phyloP scores from a whole-genome alignment of 192 early-diverging fungal genomes.

The Backusella luteola region DNA sequence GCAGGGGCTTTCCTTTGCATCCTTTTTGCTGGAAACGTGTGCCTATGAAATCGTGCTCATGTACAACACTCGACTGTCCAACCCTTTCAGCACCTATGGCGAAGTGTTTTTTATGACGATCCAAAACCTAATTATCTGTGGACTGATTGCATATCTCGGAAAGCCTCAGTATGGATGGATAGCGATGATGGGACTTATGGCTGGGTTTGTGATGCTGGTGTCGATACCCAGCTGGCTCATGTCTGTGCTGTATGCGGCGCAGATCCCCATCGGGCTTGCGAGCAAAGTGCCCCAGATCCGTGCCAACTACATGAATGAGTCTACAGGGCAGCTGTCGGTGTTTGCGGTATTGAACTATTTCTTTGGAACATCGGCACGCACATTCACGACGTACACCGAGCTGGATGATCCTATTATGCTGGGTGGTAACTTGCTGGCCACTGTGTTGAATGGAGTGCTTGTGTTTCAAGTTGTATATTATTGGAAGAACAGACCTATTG shows the following conservation, averaged over 20 bases:
- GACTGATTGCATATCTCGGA: constrained; percentile 60
- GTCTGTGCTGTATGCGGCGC: constrained; percentile 23
- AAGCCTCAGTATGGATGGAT: constrained; percentile 36
- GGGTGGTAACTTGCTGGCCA: constrained; percentile 64
- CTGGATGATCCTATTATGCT: constrained; percentile 82
- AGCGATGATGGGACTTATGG: constrained; percentile 32
- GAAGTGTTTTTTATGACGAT: constrained; percentile 80
- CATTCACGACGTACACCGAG: constrained; percentile 92
- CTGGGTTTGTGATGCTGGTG: constrained; percentile 23
- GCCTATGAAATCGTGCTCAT: constrained; percentile 78
- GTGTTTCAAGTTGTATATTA: constrained; percentile 71
- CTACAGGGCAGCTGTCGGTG: constrained; percentile 88
- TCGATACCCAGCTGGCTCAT: constrained; percentile 8
- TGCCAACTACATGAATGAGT: constrained; percentile 76
- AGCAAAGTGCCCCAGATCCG: constrained; percentile 90
- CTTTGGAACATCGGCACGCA: constrained; percentile 78
- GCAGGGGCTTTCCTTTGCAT: constrained; percentile 76
- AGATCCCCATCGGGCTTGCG: constrained; percentile 76
- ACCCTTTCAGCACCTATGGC: constrained; percentile 90
- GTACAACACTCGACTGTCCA: constrained; percentile 80
- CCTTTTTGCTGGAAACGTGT: constrained; percentile 82
- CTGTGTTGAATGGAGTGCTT: constrained; percentile 74
- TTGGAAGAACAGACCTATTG: not conserved
- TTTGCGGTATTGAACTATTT: constrained; percentile 91
- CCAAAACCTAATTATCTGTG: constrained; percentile 80